A percentile compares a stretch with the other conserved stretches of the same genome.
phyloP scores from a whole-genome alignment of 352 stramenopile species.

The Globisporangium cederbergense region DNA sequence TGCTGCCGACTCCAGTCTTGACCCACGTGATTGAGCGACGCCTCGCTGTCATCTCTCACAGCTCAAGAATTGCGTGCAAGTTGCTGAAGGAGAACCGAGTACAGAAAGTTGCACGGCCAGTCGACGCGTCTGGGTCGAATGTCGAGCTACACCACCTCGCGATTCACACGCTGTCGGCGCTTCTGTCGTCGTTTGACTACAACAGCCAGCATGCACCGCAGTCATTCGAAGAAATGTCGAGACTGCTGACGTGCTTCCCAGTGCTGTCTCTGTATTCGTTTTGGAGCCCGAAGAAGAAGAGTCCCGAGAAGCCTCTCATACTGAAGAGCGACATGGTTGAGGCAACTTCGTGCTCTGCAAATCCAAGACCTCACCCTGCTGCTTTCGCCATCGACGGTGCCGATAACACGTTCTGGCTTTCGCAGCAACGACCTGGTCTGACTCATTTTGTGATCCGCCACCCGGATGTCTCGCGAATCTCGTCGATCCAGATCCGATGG shows the following conservation, averaged over 20 bases:
- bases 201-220: conserved; percentile 34
- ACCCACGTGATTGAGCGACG: conserved; percentile 74
- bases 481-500: conserved; percentile 67
- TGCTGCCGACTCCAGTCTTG: conserved; percentile 73
- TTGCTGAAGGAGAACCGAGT: conserved; percentile 51
- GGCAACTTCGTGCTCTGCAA: conserved; percentile 52
- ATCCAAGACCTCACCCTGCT: conserved; percentile 37
- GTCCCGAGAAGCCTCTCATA: conserved; percentile 49
- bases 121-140: conserved; percentile 33
- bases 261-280: conserved; percentile 80
- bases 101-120: conserved; percentile 34
- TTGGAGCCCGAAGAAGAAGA: conserved; percentile 73
- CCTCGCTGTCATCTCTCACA: conserved; percentile 80
- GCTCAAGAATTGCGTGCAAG: conserved; percentile 52
- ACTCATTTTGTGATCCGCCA: conserved; percentile 51
- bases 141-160: conserved; percentile 81
- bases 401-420: conserved; percentile 75
- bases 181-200: conserved; percentile 77
- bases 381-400: conserved; percentile 53
- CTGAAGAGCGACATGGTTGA: conserved; percentile 45
- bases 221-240: conserved; percentile 76
- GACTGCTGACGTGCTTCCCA: conserved; percentile 72
- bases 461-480: conserved; percentile 37
- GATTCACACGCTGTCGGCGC: conserved; percentile 72
- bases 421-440: conserved; percentile 46